phyloP scores from a whole-genome alignment of 2,329 filamentous ascomycete species.

The Diaporthe aspalathi region DNA sequence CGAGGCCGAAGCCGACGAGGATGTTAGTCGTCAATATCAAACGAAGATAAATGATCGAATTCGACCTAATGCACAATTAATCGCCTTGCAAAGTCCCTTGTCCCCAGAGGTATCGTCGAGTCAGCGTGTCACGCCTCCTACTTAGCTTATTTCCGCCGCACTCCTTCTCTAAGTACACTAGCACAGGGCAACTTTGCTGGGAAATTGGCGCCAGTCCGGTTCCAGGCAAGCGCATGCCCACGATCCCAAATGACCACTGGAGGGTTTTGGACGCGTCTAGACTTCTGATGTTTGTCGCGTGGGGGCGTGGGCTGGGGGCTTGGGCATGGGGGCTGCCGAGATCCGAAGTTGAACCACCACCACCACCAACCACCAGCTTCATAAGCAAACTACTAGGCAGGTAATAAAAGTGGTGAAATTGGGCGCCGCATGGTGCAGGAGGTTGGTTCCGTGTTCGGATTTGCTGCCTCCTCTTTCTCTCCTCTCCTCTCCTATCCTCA shows the following conservation, averaged over 20 bases:
- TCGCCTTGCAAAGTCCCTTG: neutral
- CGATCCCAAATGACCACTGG: neutral
- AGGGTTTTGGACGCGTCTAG: conserved; percentile 3
- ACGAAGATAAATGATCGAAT: neutral
- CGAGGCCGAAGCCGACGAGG: no score
- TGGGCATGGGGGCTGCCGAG: neutral
- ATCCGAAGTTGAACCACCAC: neutral
- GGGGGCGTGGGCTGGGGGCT: neutral
- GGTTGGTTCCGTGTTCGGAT: no score
- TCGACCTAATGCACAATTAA: neutral
- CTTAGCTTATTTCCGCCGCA: neutral
- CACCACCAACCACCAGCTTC: no score
- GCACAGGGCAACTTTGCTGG: neutral
- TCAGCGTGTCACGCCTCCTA: neutral
- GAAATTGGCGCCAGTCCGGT: conserved; percentile 3
- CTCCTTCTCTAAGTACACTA: no score
- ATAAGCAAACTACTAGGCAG: no score
- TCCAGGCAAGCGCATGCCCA: neutral
- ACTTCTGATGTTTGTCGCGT: neutral
- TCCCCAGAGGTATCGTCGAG: conserved; percentile 8
- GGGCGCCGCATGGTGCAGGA: neutral
- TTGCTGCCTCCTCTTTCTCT: no score
- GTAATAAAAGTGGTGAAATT: neutral
- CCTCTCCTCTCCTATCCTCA: neutral
- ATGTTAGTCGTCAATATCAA: neutral